Conservation (phyloP, 441 rosid species). For the Adansonia gregorii region DNA sequence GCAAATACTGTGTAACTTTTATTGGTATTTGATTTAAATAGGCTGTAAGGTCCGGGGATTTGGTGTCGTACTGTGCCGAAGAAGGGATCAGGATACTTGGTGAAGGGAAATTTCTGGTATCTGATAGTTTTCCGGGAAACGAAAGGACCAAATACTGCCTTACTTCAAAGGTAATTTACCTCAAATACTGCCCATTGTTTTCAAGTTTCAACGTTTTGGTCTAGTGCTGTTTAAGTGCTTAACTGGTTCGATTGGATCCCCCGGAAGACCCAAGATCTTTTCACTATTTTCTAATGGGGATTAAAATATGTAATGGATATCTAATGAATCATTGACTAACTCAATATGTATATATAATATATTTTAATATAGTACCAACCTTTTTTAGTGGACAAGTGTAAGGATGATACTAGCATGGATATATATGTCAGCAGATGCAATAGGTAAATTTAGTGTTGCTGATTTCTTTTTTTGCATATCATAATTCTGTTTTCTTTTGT, state of each 20-base stretch:
- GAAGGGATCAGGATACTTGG: slow-evolving; percentile 95
- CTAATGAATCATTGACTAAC: neutral
- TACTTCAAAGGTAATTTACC: slow-evolving; percentile 72
- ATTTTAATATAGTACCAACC: neutral
- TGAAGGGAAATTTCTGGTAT: slow-evolving; percentile 86
- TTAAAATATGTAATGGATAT: neutral
- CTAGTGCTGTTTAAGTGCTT: neutral
- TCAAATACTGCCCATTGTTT: neutral
- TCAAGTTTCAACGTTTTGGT: neutral
- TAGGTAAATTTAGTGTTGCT: neutral
- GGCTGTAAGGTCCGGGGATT: slow-evolving; percentile 97
- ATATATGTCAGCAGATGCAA: neutral
- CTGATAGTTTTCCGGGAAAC: slow-evolving; percentile 95
- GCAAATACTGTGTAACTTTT: neutral
- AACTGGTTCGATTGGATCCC: neutral
- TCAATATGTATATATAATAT: neutral
- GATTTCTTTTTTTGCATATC: neutral
- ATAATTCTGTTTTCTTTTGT: neutral
- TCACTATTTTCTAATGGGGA: neutral
- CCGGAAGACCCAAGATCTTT: neutral
- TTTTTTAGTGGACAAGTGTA: neutral
- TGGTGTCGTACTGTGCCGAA: slow-evolving; percentile 89
- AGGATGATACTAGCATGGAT: neutral
- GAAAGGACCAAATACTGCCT: slow-evolving; percentile 97
- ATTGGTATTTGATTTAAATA: slow-evolving; percentile 23